Percentiles rank a stretch among this genome's conserved stretches.
These are phyloP conservation scores for Achaetomiella virescens DNA, from an alignment of 495 filamentous ascomycete genomes.

Conservation along the genomic window DNA sequence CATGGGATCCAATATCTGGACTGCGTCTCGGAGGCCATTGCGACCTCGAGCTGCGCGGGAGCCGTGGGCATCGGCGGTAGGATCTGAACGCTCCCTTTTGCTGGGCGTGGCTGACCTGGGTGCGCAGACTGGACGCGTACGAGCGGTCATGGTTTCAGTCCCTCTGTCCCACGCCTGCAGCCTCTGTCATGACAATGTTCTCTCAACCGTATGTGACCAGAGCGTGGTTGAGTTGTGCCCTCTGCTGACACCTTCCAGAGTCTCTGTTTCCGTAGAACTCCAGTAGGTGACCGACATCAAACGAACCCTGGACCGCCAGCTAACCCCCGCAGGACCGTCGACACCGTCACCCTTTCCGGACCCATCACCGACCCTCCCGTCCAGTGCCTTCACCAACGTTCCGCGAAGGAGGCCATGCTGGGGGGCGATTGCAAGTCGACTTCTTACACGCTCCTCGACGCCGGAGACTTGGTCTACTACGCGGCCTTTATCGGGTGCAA, in stretches of 20 bases:
- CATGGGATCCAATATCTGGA: constrained; percentile 19
- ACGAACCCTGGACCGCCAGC: neutral
- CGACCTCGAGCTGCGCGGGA: constrained; percentile 17
- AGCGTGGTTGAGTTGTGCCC: too few species aligned
- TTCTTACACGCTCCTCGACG: constrained; percentile 21
- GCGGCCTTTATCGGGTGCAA: constrained; percentile 23
- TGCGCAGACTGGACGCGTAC: constrained; percentile 18
- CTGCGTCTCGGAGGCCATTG: constrained; percentile 21
- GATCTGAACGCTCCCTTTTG: too few species aligned
- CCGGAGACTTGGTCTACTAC: constrained; percentile 17
- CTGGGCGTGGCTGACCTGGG: neutral
- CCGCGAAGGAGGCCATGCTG: constrained; percentile 12
- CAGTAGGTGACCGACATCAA: neutral
- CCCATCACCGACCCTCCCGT: constrained; percentile 8
- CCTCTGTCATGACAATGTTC: constrained; percentile 15
- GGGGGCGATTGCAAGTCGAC: constrained; percentile 12
- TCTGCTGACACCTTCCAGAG: constrained; percentile 3
- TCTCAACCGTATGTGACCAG: constrained; percentile 14
- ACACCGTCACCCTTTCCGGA: constrained; percentile 1
- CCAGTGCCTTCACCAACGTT: constrained; percentile 3
- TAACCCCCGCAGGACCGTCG: constrained; percentile 9
- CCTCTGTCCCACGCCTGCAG: constrained; percentile 15
- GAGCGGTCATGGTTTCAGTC: constrained; percentile 20
- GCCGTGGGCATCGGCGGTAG: constrained; percentile 6
- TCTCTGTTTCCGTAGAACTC: constrained; percentile 11